Percentiles rank a stretch among this genome's conserved stretches.
Evolutionary conservation across 306 rosid genomes (phyloP).

Genomic region (Corylus heterophylla): DNA sequence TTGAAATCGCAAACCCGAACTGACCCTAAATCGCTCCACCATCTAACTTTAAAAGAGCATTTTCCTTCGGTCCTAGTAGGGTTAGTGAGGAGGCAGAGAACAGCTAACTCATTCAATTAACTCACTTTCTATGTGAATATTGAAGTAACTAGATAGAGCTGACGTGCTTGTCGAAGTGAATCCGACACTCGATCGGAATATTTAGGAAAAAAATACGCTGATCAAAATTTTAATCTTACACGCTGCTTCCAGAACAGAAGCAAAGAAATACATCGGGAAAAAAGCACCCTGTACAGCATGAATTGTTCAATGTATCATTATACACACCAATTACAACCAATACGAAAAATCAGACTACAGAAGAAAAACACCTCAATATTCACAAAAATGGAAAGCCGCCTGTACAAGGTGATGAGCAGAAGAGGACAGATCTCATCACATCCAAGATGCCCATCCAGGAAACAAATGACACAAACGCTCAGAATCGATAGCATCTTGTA

Average conservation of each 20-base stretch:
- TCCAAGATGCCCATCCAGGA: conserved; percentile 98
- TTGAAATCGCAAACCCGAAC: too few relatives aligned
- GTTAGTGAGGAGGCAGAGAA: neutral
- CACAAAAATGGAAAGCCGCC: conserved; percentile 25
- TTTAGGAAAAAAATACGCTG: neutral
- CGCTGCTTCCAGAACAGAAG: neutral
- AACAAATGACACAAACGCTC: conserved; percentile 84
- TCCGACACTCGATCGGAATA: neutral
- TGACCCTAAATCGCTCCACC: neutral
- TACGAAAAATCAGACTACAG: neutral
- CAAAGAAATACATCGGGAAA: too few relatives aligned
- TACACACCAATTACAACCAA: neutral
- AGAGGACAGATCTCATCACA: conserved; percentile 35
- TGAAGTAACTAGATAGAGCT: too few relatives aligned
- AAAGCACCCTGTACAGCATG: neutral
- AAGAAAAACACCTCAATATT: neutral
- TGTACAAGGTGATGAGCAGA: conserved; percentile 31
- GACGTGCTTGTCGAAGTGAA: neutral
- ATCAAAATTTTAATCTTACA: neutral
- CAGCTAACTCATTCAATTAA: neutral
- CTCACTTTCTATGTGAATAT: too few relatives aligned
- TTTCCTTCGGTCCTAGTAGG: neutral
- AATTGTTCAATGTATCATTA: neutral
- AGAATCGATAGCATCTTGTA: conserved; percentile 89
- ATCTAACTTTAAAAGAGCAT: neutral